Conservation (phyloP, 2,329 filamentous ascomycete species). For the Epicoccum sorghinum region DNA sequence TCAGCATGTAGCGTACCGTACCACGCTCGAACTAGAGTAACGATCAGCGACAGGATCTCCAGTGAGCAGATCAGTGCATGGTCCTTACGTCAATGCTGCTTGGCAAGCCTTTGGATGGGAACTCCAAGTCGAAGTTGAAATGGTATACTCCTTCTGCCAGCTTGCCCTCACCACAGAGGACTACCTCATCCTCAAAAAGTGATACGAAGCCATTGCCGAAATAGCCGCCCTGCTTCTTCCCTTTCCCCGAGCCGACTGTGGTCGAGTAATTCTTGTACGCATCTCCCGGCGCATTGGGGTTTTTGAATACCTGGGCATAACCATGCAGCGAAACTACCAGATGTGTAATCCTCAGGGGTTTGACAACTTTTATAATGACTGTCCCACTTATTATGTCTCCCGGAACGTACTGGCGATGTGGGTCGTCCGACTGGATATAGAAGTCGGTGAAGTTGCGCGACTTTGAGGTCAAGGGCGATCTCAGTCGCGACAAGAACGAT, state of each 20-base stretch:
- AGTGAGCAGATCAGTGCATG: conserved; percentile 12
- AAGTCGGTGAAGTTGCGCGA: conserved; percentile 77
- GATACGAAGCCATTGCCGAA: conserved; percentile 80
- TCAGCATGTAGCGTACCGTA: conserved; percentile 88
- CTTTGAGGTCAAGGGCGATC: conserved; percentile 60
- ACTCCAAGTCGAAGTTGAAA: conserved; percentile 77
- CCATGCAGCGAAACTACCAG: conserved; percentile 79
- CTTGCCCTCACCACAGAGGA: conserved; percentile 78
- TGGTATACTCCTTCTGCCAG: conserved; percentile 77
- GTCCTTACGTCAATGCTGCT: conserved; percentile 88
- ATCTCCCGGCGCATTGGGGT: conserved; percentile 66
- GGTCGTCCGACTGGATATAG: conserved; percentile 76
- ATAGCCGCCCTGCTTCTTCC: conserved; percentile 61
- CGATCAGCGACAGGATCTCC: conserved; percentile 23
- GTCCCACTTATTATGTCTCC: conserved; percentile 76
- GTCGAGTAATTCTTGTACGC: conserved; percentile 55
- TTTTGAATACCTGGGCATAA: conserved; percentile 79
- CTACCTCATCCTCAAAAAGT: conserved; percentile 81
- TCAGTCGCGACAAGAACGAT: conserved; percentile 60
- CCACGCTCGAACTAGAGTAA: conserved; percentile 84
- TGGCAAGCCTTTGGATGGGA: conserved; percentile 72
- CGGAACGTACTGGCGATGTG: conserved; percentile 75
- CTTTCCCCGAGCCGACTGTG: conserved; percentile 61
- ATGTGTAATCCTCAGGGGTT: conserved; percentile 79
- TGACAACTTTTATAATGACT: conserved; percentile 74